Percentiles rank a stretch among this genome's conserved stretches.
Evolutionary conservation across 2,329 filamentous ascomycete species (phyloP).

Genomic region (Epichloe hybrida): DNA sequence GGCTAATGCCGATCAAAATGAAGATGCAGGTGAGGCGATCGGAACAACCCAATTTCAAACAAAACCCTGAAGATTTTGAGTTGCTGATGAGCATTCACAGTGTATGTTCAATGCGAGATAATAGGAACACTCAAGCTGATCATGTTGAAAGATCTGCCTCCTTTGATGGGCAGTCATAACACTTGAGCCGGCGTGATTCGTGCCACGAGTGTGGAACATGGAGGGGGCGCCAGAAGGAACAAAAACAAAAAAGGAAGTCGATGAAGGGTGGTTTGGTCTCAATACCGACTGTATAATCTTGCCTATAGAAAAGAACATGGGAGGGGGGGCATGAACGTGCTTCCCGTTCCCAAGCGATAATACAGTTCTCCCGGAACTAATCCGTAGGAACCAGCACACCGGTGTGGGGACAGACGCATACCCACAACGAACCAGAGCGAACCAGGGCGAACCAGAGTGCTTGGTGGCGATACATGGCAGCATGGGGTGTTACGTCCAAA

Average conservation of each 20-base stretch:
- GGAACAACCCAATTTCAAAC: no score
- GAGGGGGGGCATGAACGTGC: background rate
- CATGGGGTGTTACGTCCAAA: background rate
- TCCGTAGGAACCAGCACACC: background rate
- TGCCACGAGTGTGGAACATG: background rate
- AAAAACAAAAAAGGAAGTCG: background rate
- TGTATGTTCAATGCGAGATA: no score
- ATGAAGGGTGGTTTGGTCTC: background rate
- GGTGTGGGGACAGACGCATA: slow-evolving; percentile 4
- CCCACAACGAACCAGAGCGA: background rate
- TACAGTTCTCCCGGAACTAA: background rate
- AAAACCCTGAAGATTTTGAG: no score
- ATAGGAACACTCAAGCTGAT: background rate
- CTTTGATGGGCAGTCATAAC: no score
- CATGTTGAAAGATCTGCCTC: background rate
- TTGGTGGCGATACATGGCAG: background rate
- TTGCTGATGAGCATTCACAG: no score
- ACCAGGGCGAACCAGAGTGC: background rate
- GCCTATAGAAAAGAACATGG: background rate
- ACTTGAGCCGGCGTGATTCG: background rate
- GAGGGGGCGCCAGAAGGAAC: background rate
- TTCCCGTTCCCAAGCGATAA: background rate
- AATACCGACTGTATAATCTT: background rate
- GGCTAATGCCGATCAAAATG: background rate
- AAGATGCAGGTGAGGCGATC: background rate